Percentiles rank a stretch among this genome's conserved stretches.
These are phyloP conservation scores for Geotrichum klebahnii DNA, from an alignment of 1,139 yeast genomes.

Conservation along the genomic window DNA sequence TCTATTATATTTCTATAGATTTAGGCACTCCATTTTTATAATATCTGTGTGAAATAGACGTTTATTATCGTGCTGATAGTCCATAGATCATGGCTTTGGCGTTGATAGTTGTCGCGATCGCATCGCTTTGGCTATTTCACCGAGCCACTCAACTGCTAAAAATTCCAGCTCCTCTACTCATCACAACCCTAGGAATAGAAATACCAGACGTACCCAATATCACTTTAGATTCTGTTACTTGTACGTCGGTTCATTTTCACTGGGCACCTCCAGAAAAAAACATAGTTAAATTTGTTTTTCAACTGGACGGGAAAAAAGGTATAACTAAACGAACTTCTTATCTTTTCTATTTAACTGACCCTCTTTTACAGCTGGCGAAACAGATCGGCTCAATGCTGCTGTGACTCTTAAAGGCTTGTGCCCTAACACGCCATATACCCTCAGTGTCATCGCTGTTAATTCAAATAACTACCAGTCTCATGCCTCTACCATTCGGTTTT, in stretches of 20 bases:
- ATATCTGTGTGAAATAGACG: no score
- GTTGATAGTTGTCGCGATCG: conserved; percentile 34
- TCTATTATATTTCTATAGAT: no score
- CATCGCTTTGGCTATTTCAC: conserved; percentile 50
- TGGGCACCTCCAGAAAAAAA: conserved; percentile 48
- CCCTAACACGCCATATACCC: conserved; percentile 50
- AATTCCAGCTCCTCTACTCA: conserved; percentile 50
- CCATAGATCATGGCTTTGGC: conserved; percentile 16
- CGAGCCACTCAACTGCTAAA: conserved; percentile 44
- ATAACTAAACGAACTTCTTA: conserved; percentile 7
- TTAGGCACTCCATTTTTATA: no score
- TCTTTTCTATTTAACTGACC: background rate
- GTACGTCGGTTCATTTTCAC: conserved; percentile 49
- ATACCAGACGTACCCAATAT: conserved; percentile 57
- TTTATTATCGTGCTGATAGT: no score
- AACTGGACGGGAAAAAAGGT: conserved; percentile 48
- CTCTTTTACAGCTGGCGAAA: conserved; percentile 35
- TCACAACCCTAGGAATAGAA: conserved; percentile 49
- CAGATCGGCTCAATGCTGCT: conserved; percentile 38
- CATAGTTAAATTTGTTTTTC: conserved; percentile 44
- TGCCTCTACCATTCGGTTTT: conserved; percentile 31
- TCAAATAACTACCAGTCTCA: conserved; percentile 36
- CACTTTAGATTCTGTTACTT: conserved; percentile 53
- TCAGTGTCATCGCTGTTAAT: conserved; percentile 54
- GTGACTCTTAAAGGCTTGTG: conserved; percentile 44